Evolutionary conservation across 2,329 filamentous ascomycete genomes (phyloP).

Genomic region (Colletotrichum musae): DNA sequence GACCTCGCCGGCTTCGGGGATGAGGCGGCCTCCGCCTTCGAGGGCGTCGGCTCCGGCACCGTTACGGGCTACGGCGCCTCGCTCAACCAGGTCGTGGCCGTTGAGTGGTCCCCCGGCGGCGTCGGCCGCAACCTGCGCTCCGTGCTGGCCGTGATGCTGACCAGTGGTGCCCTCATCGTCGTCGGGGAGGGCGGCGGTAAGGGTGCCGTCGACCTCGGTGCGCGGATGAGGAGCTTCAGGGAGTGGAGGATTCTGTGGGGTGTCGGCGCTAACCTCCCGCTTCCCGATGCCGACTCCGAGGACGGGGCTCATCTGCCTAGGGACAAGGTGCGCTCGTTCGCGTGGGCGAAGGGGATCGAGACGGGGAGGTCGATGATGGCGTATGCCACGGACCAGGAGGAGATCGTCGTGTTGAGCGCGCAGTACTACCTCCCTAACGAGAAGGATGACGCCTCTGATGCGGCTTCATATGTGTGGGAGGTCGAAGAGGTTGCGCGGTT

Average conservation of each 20-base stretch:
- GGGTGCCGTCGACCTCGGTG: conserved; percentile 45
- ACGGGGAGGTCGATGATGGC: conserved; percentile 62
- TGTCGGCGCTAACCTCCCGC: conserved; percentile 64
- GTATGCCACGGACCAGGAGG: conserved; percentile 65
- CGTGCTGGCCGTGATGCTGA: conserved; percentile 65
- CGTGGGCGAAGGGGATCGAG: conserved; percentile 64
- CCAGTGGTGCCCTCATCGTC: conserved; percentile 63
- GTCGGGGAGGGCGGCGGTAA: conserved; percentile 62
- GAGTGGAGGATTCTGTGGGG: conserved; percentile 71
- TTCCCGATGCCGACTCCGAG: conserved; percentile 58
- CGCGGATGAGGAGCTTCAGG: conserved; percentile 58
- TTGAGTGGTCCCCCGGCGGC: conserved; percentile 72
- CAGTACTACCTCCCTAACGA: conserved; percentile 53
- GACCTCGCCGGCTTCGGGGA: conserved; percentile 10
- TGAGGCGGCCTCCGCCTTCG: conserved; percentile 46
- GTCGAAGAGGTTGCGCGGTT: conserved; percentile 67
- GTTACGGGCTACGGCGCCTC: conserved; percentile 65
- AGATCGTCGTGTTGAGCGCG: conserved; percentile 66
- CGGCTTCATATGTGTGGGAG: conserved; percentile 64
- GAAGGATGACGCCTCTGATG: conserved; percentile 64
- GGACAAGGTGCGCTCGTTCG: conserved; percentile 62
- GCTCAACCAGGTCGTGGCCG: conserved; percentile 67
- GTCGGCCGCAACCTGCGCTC: conserved; percentile 69
- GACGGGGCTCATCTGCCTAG: conserved; percentile 43
- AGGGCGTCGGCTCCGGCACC: conserved; percentile 61